Percentiles rank a stretch among this genome's conserved stretches.
phyloP scores from a whole-genome alignment of 208 protist genomes.

The Crithidia brevicula region DNA sequence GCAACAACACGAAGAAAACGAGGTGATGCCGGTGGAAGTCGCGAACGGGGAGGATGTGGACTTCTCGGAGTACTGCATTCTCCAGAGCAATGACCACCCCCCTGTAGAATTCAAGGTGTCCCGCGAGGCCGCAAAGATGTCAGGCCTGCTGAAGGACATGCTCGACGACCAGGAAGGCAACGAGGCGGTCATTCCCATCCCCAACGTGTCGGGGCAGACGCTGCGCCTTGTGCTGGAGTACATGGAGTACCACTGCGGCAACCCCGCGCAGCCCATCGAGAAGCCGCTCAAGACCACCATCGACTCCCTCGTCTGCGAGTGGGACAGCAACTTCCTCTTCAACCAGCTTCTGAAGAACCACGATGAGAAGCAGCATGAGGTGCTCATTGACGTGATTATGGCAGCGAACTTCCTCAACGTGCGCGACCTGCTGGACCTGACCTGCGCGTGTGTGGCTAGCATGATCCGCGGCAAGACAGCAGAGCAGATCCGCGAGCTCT shows the following conservation, averaged over 20 bases:
- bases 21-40: conserved; percentile 64
- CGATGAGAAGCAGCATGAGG: conserved; percentile 86
- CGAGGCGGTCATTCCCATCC: conserved; percentile 90
- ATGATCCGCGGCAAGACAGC: conserved; percentile 95
- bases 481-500: conserved; percentile 93
- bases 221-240: conserved; percentile 93
- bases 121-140: conserved; percentile 88
- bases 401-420: conserved; percentile 96
- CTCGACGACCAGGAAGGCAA: conserved; percentile 82
- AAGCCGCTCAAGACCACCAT: conserved; percentile 90
- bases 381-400: conserved; percentile 94
- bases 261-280: conserved; percentile 83
- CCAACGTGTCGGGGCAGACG: conserved; percentile 90
- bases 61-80: conserved; percentile 85
- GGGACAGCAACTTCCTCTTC: conserved; percentile 90
- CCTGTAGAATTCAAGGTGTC: conserved; percentile 85
- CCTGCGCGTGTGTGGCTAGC: conserved; percentile 93
- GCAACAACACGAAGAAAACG: not conserved
- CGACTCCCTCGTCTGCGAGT: conserved; percentile 84
- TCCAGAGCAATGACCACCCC: conserved; percentile 89
- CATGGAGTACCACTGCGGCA: conserved; percentile 92
- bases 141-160: conserved; percentile 90
- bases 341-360: conserved; percentile 80
- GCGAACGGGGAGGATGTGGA: conserved; percentile 62
- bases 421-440: conserved; percentile 93